Percentiles rank a stretch among this genome's conserved stretches.
Conservation (phyloP, 306 rosid genomes). For the Cicer chorassanicum region DNA sequence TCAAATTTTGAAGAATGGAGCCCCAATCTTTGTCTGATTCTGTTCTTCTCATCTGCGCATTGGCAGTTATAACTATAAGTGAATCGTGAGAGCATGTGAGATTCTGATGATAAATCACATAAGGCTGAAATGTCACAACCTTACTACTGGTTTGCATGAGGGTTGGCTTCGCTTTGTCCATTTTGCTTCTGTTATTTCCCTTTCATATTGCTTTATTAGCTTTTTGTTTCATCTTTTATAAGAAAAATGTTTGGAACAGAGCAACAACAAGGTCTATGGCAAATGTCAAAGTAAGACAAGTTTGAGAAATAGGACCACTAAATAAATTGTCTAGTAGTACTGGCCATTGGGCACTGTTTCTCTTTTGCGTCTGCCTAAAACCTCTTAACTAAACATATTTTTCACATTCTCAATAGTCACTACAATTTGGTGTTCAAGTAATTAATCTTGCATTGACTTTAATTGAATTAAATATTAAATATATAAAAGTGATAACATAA, state of each 20-base stretch:
- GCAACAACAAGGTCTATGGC: not conserved
- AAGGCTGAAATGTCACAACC: slow-evolving; percentile 36
- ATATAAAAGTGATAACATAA: no score
- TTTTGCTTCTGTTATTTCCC: slow-evolving; percentile 42
- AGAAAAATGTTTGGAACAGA: slow-evolving; percentile 34
- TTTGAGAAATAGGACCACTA: no score
- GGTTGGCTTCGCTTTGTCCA: slow-evolving; percentile 32
- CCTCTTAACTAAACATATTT: no score
- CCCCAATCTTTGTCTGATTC: not conserved
- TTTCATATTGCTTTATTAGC: slow-evolving; percentile 26
- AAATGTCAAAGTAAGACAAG: no score
- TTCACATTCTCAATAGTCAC: no score
- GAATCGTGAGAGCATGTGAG: slow-evolving; percentile 23
- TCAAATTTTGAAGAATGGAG: not conserved
- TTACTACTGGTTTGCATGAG: slow-evolving; percentile 38
- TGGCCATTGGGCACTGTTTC: no score
- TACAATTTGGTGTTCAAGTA: no score
- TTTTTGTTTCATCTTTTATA: slow-evolving; percentile 29
- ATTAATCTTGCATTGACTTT: no score
- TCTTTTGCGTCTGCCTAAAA: no score
- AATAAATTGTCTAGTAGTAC: no score
- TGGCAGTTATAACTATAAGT: not conserved
- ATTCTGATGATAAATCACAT: not conserved
- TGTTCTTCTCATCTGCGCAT: not conserved
- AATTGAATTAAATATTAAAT: no score